These are phyloP conservation scores for Hanseniaspora lindneri DNA, from an alignment of 805 yeast species.

Conservation along the genomic window DNA sequence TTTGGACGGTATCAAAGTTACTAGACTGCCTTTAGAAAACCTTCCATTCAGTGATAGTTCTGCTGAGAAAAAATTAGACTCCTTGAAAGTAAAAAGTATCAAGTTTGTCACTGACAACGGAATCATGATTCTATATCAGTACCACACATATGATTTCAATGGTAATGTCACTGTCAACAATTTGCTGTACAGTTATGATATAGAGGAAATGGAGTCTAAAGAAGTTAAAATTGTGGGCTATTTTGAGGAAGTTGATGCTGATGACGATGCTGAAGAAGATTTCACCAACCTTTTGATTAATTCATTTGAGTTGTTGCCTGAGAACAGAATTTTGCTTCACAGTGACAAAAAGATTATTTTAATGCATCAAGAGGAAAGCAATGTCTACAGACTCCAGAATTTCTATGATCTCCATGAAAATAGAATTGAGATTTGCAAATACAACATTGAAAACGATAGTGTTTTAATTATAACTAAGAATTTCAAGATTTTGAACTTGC, in stretches of 20 bases:
- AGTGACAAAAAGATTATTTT: constrained; percentile 1
- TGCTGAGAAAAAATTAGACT: not conserved
- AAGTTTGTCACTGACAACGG: constrained; percentile 8
- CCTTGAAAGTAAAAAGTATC: not conserved
- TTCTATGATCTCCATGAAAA: constrained; percentile 1
- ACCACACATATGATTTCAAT: constrained; percentile 11
- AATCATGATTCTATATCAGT: constrained; percentile 5
- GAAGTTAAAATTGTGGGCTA: constrained; percentile 2
- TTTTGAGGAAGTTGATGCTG: constrained; percentile 9
- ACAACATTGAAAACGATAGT: not conserved
- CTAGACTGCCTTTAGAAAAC: constrained; percentile 10
- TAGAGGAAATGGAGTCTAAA: constrained; percentile 12
- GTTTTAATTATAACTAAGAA: constrained; percentile 7
- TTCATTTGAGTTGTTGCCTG: constrained; percentile 7
- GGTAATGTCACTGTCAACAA: constrained; percentile 9
- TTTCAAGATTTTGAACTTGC: constrained; percentile 6
- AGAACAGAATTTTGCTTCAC: constrained; percentile 1
- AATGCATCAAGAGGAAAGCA: not conserved
- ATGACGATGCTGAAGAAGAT: constrained; percentile 15
- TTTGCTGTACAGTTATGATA: constrained; percentile 10
- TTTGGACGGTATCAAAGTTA: constrained; percentile 14
- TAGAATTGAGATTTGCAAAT: constrained; percentile 8
- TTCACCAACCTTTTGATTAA: constrained; percentile 1
- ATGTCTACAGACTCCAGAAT: not conserved
- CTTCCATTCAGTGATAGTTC: constrained; percentile 1